Evolutionary conservation across 306 rosid species (phyloP).

Genomic region (Oxytropis ochrocephala): DNA sequence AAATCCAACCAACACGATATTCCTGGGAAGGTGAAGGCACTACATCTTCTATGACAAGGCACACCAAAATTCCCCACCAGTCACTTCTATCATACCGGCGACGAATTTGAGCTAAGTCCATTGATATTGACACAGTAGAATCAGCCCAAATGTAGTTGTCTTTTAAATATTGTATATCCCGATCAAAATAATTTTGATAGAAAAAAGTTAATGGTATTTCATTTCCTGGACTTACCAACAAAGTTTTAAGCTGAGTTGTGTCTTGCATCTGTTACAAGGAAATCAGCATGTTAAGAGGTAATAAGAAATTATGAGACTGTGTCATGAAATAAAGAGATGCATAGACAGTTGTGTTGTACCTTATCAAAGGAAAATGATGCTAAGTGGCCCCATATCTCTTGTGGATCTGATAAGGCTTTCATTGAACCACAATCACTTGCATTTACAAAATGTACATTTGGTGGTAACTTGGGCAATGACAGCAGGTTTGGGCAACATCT

Average conservation of each 20-base stretch:
- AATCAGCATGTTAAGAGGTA: background rate
- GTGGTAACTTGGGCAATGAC: conserved; percentile 18
- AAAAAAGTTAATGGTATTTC: conserved; percentile 17
- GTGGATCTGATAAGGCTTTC: conserved; percentile 2
- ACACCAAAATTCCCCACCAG: conserved; percentile 20
- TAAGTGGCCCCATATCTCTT: conserved; percentile 9
- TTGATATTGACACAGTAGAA: background rate
- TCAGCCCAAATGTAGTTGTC: conserved; percentile 14
- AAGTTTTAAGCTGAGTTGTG: background rate
- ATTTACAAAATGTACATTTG: background rate
- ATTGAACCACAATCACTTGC: background rate
- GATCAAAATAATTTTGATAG: background rate
- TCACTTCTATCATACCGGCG: conserved; percentile 5
- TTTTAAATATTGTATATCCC: conserved; percentile 10
- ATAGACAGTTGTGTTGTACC: background rate
- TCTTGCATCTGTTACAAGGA: conserved; percentile 18
- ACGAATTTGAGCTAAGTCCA: conserved; percentile 7
- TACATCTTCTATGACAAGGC: conserved; percentile 16
- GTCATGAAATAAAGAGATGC: background rate
- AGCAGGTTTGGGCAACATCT: conserved; percentile 9
- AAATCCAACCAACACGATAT: conserved; percentile 12
- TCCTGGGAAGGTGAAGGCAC: background rate
- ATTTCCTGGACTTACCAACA: conserved; percentile 13
- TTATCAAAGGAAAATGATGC: conserved; percentile 12
- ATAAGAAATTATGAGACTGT: background rate